phyloP scores from a whole-genome alignment of 108 stramenopile species.

The Nannochloropsis gaditana region DNA sequence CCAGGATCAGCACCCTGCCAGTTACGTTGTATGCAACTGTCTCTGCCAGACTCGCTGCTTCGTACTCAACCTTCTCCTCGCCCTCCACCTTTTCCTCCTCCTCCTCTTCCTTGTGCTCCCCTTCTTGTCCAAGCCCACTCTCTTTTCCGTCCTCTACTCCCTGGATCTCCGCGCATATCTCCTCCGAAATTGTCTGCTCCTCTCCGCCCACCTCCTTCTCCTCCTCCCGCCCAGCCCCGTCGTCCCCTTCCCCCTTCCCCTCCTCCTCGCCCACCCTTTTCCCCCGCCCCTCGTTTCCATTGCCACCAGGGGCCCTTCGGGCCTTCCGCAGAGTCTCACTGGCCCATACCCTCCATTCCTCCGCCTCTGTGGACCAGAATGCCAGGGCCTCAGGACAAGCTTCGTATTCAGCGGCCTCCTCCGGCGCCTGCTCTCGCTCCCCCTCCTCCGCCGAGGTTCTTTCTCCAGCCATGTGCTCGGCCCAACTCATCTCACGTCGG shows the following conservation, averaged over 20 bases:
- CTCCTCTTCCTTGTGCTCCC: neutral
- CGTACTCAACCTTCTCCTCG: neutral
- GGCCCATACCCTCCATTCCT: neutral
- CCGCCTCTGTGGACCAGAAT: neutral
- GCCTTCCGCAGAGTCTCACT: neutral
- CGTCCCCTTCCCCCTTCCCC: neutral
- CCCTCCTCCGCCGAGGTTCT: neutral
- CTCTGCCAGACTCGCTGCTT: neutral
- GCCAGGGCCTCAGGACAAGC: neutral
- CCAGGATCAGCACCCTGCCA: too few species aligned
- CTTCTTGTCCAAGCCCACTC: neutral
- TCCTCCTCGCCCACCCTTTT: neutral
- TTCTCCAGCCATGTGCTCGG: neutral
- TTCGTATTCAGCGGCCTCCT: neutral
- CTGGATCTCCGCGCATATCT: neutral
- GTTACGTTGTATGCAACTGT: too few species aligned
- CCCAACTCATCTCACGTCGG: neutral
- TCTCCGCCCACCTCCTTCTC: neutral
- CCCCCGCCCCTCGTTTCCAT: neutral
- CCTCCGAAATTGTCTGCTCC: neutral
- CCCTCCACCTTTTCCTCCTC: neutral
- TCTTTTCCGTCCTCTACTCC: too few species aligned
- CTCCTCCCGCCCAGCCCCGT: neutral
- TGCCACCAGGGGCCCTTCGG: neutral
- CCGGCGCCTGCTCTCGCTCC: neutral